These are phyloP conservation scores for Physcomitrium patens DNA, from an alignment of 225 moss, liverwort and hornwort species.

Conservation along the genomic window DNA sequence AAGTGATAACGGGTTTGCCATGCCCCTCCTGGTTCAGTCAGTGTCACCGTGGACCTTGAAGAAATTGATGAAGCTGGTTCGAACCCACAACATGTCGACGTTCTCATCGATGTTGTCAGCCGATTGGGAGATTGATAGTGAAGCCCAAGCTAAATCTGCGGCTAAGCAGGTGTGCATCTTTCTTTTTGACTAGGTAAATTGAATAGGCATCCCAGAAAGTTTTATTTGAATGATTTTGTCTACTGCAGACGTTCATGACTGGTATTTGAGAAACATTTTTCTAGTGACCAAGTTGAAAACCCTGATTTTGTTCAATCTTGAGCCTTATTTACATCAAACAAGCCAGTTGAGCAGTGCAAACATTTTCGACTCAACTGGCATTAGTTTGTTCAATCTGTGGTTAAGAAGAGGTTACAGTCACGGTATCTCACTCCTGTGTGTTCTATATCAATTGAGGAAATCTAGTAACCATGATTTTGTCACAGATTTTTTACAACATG, in stretches of 20 bases:
- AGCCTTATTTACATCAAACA: not conserved
- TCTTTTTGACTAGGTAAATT: not conserved
- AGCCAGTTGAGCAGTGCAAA: not conserved
- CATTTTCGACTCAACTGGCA: not conserved
- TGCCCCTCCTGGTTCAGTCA: constrained; percentile 65
- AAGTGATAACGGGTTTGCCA: constrained; percentile 18
- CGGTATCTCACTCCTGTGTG: constrained; percentile 12
- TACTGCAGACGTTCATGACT: not conserved
- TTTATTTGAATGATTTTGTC: not conserved
- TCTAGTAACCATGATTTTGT: constrained; percentile 35
- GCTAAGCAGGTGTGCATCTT: constrained; percentile 78
- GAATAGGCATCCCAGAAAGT: not conserved
- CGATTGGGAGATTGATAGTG: constrained; percentile 90
- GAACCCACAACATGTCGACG: constrained; percentile 92
- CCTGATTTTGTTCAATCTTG: not conserved
- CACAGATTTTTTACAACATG: constrained; percentile 97
- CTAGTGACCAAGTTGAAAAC: not conserved
- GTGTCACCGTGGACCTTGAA: constrained; percentile 99
- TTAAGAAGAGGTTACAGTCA: constrained; percentile 6
- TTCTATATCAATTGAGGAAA: constrained; percentile 23
- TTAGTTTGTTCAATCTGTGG: constrained; percentile 14
- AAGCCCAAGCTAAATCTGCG: constrained; percentile 93
- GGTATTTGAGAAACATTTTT: not conserved
- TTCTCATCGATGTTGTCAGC: constrained; percentile 93
- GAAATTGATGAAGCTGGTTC: constrained; percentile 98